Percentiles rank a stretch among this genome's conserved stretches.
Conservation (phyloP, 768 basidiomycete species). For the Suillus cothurnatus region DNA sequence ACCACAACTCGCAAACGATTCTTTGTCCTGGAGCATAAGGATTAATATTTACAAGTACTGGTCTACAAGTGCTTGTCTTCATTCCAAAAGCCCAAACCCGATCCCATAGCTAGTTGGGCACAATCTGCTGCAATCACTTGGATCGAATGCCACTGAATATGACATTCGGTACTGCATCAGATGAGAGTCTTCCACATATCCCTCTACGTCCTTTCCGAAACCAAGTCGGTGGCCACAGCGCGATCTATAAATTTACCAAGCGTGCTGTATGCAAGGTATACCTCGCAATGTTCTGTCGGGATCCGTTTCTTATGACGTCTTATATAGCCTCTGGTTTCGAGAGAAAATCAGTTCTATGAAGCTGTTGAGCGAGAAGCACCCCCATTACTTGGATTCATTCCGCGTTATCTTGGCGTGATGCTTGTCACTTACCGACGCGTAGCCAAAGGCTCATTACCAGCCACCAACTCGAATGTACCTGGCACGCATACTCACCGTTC, state of each 20-base stretch:
- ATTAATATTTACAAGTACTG: background rate
- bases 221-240: constrained; percentile 96
- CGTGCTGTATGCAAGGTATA: constrained; percentile 97
- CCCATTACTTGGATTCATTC: constrained; percentile 89
- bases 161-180: constrained; percentile 47
- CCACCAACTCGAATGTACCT: constrained; percentile 21
- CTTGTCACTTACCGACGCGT: constrained; percentile 93
- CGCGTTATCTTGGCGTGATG: constrained; percentile 99
- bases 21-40: background rate
- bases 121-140: constrained; percentile 18
- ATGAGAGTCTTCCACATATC: constrained; percentile 79
- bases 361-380: constrained; percentile 93
- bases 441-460: constrained; percentile 40
- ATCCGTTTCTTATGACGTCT: constrained; percentile 18
- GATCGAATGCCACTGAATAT: constrained; percentile 40
- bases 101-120: background rate
- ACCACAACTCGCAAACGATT: background rate
- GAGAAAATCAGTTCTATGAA: constrained; percentile 98
- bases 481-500: constrained; percentile 17
- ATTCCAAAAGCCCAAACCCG: background rate
- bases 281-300: constrained; percentile 14
- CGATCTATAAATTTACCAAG: constrained; percentile 97
- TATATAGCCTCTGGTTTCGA: constrained; percentile 86
- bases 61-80: background rate
- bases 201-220: constrained; percentile 95